A percentile compares a stretch with the other conserved stretches of the same genome.
Conservation (phyloP, 768 basidiomycete genomes). For the Pulveroboletus sp. region DNA sequence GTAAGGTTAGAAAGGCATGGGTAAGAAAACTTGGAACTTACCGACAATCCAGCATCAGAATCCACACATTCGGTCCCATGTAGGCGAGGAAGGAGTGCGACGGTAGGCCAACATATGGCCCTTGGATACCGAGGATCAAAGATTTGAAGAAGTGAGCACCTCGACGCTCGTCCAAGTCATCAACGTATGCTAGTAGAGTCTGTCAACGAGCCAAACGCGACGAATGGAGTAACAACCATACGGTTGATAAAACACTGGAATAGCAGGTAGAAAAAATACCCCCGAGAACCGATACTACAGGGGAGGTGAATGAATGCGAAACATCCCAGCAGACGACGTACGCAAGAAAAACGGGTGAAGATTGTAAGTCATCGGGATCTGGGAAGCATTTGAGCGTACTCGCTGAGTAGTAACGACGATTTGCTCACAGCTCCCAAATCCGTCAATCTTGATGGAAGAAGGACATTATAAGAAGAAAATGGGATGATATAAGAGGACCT, state of each 20-base stretch:
- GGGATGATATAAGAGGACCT: slow-evolving; percentile 10
- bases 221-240: slow-evolving; percentile 29
- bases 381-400: slow-evolving; percentile 1
- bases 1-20: slow-evolving; percentile 1
- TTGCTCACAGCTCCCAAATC: slow-evolving; percentile 74
- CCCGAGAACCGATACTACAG: slow-evolving; percentile 70
- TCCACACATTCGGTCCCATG: slow-evolving; percentile 70
- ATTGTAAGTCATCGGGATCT: slow-evolving; percentile 82
- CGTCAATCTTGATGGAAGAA: slow-evolving; percentile 54
- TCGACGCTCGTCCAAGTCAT: slow-evolving; percentile 62
- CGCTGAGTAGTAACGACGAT: not conserved
- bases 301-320: not conserved
- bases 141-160: slow-evolving; percentile 65
- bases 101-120: slow-evolving; percentile 73
- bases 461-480: not conserved
- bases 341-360: slow-evolving; percentile 67
- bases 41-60: slow-evolving; percentile 83
- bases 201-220: not conserved
- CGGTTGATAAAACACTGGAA: slow-evolving; percentile 92
- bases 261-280: slow-evolving; percentile 88
- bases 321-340: slow-evolving; percentile 27
- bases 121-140: slow-evolving; percentile 66
- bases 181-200: slow-evolving; percentile 35
- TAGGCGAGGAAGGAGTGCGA: slow-evolving; percentile 81
- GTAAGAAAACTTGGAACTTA: slow-evolving; percentile 27